Base-by-base conservation (phyloP, 495 filamentous ascomycete genomes). In the Rostrohypoxylon terebratum region DNA sequence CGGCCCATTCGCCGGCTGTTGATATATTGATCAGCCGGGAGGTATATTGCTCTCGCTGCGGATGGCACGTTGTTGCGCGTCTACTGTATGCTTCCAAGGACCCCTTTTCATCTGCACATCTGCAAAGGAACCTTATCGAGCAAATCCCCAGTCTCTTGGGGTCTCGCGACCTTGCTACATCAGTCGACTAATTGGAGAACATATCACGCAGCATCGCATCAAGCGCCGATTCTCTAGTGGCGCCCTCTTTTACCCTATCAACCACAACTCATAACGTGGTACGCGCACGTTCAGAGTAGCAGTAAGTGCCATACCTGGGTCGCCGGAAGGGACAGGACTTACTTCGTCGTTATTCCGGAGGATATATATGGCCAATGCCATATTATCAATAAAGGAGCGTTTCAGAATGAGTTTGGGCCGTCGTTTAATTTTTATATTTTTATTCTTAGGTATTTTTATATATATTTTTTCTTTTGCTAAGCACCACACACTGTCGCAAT, bases 71-170 rank as follows among this genome's bases (percentile, higher is more conserved):
- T 70, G 16, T 55, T 55, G 61, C 66, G 66, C 58, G 58, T 59
- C 58, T 69, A 59, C 59, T 48, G 50, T 58, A 20, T 44, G 54
- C 34, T 50, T 20, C 11, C n/a, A 28, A 42, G 42, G 62, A 54
- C 62, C 71, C 71, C 57, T 63, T 66, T 67, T 55, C 44, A 61
- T 66, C 62, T 74, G 71, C 66, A 74, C 44, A 57, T 66, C 62
- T 74, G 71, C 71, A 74, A 38, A 57, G 71, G 63, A 67, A 74
- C 66, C 66, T 70, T 55, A 70, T 74, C 66, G 71, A 69, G 50
- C 38, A 53, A 45, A 18, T 59, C 63, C 71, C 38, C 44, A 18
- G 38, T 63, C 63, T 66, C 71, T 58, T 63, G 44, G 47, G 10
- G 57, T 70, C 58, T 74, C 47, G 44, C 40, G 62, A 51, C 48